Percentiles rank a stretch among this genome's conserved stretches.
Evolutionary conservation across 495 filamentous ascomycete species (phyloP).

Genomic region (Podospora sp.): DNA sequence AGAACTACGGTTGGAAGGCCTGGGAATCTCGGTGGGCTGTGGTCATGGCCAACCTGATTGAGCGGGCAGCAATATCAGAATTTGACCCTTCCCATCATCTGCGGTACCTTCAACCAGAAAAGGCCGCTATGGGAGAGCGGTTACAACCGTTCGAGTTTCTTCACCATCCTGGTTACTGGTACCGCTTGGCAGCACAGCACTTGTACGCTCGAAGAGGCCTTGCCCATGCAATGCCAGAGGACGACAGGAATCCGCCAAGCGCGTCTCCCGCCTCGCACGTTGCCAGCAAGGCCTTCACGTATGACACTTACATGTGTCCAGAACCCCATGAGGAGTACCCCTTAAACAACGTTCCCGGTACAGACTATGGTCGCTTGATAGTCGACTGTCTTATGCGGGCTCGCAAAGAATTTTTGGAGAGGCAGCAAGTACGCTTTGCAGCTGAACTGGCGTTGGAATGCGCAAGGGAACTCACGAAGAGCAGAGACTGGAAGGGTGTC

Average conservation of each 20-base stretch:
- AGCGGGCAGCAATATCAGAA: constrained; percentile 56
- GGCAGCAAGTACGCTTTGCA: constrained; percentile 64
- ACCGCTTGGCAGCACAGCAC: constrained; percentile 68
- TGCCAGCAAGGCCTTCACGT: constrained; percentile 66
- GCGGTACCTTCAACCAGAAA: constrained; percentile 69
- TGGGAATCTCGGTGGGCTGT: constrained; percentile 85
- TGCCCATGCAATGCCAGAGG: constrained; percentile 70
- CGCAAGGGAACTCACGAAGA: constrained; percentile 66
- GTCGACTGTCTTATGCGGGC: constrained; percentile 62
- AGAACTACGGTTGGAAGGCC: constrained; percentile 82
- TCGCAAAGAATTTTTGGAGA: constrained; percentile 63
- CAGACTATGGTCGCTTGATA: constrained; percentile 67
- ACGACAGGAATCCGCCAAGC: constrained; percentile 69
- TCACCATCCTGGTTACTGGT: constrained; percentile 90
- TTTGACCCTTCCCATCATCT: constrained; percentile 37
- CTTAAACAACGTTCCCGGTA: constrained; percentile 51
- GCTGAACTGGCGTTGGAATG: constrained; percentile 71
- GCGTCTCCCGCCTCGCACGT: constrained; percentile 69
- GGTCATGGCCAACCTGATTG: constrained; percentile 79
- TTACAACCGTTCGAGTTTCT: constrained; percentile 76
- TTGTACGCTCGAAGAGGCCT: constrained; percentile 59
- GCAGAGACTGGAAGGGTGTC: constrained; percentile 65
- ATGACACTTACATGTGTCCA: constrained; percentile 85
- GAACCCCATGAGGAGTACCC: constrained; percentile 73
- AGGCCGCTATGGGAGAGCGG: constrained; percentile 65